A percentile compares a stretch with the other conserved stretches of the same genome.
These are phyloP conservation scores for Clarireedia paspali DNA, from an alignment of 2,329 filamentous ascomycete species.

Conservation along the genomic window DNA sequence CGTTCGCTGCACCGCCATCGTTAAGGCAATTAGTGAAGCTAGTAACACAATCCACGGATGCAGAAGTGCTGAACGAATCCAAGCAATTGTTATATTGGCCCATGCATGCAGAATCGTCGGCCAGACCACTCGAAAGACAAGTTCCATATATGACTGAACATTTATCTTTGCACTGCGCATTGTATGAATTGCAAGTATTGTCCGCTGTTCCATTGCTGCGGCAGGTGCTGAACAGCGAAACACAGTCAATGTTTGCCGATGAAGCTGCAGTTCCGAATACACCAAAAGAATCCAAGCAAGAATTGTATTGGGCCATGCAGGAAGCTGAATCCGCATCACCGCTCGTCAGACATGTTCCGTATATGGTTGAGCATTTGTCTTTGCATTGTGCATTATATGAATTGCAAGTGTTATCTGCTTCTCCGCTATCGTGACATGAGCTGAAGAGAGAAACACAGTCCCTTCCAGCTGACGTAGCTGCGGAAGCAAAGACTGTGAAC, in stretches of 20 bases:
- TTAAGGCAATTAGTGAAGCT: constrained; percentile 7
- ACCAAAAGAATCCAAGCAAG: constrained; percentile 13
- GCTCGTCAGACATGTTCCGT: constrained; percentile 11
- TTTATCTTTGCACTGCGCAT: constrained; percentile 13
- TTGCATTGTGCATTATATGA: constrained; percentile 12
- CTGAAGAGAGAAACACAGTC: constrained; percentile 13
- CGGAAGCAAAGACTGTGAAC: constrained; percentile 9
- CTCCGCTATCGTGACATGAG: constrained; percentile 8
- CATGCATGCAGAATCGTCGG: constrained; percentile 11
- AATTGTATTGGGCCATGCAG: constrained; percentile 13
- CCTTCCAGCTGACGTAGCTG: constrained; percentile 8
- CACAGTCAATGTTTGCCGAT: background rate
- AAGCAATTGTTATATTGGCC: constrained; percentile 14
- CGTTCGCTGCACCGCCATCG: constrained; percentile 7
- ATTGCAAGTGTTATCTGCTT: constrained; percentile 12
- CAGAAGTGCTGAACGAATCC: constrained; percentile 10
- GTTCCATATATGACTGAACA: constrained; percentile 11
- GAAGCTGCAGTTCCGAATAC: constrained; percentile 7
- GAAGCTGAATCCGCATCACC: constrained; percentile 5
- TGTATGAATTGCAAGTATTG: constrained; percentile 14
- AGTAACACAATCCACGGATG: constrained; percentile 10
- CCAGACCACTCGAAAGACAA: constrained; percentile 7
- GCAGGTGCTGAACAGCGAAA: constrained; percentile 6
- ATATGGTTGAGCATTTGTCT: constrained; percentile 14
- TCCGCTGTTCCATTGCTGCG: constrained; percentile 6